Evolutionary conservation across 192 early-diverging fungal genomes (phyloP).

Genomic region (Coemansia interrupta): DNA sequence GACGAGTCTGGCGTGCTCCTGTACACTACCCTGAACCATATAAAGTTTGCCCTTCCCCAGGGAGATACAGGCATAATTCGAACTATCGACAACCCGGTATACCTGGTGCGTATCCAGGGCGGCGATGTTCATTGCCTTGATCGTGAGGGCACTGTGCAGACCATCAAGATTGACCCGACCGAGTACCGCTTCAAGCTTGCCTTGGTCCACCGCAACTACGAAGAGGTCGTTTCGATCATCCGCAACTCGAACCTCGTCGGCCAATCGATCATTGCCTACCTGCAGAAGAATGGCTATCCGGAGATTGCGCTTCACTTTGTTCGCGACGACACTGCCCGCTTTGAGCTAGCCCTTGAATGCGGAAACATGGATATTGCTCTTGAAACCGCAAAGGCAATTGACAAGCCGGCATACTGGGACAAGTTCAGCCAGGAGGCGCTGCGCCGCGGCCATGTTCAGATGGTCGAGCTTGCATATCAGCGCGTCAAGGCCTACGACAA

Average conservation of each 20-base stretch:
- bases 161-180: constrained; percentile 92
- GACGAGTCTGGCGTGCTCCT: constrained; percentile 87
- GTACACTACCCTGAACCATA: constrained; percentile 96
- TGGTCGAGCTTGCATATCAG: constrained; percentile 89
- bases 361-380: constrained; percentile 94
- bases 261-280: constrained; percentile 97
- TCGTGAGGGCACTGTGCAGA: constrained; percentile 83
- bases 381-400: constrained; percentile 88
- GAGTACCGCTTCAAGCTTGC: constrained; percentile 98
- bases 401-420: constrained; percentile 86
- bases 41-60: constrained; percentile 93
- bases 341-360: constrained; percentile 94
- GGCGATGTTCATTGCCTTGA: constrained; percentile 84
- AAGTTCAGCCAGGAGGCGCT: constrained; percentile 86
- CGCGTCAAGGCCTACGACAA: constrained; percentile 86
- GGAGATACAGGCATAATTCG: constrained; percentile 97
- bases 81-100: constrained; percentile 93
- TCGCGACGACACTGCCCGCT: constrained; percentile 91
- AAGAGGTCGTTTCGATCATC: constrained; percentile 95
- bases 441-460: constrained; percentile 78
- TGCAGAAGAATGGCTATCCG: constrained; percentile 99
- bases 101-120: constrained; percentile 82
- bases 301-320: constrained; percentile 99
- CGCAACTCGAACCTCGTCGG: constrained; percentile 94
- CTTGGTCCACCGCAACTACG: constrained; percentile 85